A percentile compares a stretch with the other conserved stretches of the same genome.
phyloP scores from a whole-genome alignment of 441 rosid genomes.

The Bruguiera hainesii region DNA sequence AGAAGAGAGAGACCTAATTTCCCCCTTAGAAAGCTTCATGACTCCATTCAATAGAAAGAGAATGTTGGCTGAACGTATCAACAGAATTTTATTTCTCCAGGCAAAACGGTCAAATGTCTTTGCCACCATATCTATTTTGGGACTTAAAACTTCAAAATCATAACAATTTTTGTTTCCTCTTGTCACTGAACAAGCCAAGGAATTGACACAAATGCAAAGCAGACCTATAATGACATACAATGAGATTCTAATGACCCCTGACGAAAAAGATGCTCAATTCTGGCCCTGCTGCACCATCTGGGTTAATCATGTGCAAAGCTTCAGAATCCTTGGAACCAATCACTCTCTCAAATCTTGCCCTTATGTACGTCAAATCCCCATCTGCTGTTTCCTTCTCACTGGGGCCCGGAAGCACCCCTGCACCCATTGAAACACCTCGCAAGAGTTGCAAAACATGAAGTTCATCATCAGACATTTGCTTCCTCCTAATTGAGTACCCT shows the following conservation, averaged over 20 bases:
- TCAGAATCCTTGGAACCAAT: slow-evolving; percentile 88
- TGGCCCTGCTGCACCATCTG: slow-evolving; percentile 76
- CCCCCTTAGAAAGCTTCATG: no score
- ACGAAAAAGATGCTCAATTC: slow-evolving; percentile 89
- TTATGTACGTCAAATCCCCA: slow-evolving; percentile 83
- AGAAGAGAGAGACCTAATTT: no score
- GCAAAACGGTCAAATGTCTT: no score
- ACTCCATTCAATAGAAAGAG: no score
- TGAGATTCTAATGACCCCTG: slow-evolving; percentile 43
- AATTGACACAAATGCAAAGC: background rate
- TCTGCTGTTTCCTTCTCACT: slow-evolving; percentile 46
- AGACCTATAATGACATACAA: background rate
- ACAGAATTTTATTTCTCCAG: no score
- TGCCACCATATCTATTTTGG: no score
- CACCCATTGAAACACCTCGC: slow-evolving; percentile 93
- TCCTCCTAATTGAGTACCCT: slow-evolving; percentile 83
- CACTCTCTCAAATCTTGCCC: slow-evolving; percentile 82
- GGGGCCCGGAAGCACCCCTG: slow-evolving; percentile 79
- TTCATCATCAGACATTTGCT: slow-evolving; percentile 79
- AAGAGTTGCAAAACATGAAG: slow-evolving; percentile 73
- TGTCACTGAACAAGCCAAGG: slow-evolving; percentile 5
- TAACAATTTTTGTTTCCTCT: background rate
- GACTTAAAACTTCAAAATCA: background rate
- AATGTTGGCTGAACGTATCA: no score
- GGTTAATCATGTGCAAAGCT: slow-evolving; percentile 88